phyloP scores from a whole-genome alignment of 352 stramenopile species.

The Phytophthora cryptogea region DNA sequence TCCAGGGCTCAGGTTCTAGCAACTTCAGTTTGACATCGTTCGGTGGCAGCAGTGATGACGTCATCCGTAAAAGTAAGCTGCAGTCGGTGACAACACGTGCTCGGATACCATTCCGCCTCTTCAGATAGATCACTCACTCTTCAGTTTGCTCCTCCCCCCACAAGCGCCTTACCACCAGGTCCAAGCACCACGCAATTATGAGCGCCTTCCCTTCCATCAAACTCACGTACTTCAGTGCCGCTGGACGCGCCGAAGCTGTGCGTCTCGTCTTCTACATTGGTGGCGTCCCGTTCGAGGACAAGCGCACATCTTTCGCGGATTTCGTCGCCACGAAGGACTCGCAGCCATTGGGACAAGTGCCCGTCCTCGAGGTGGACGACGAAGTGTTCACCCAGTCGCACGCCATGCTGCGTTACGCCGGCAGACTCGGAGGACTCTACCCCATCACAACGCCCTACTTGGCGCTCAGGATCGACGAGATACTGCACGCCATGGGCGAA shows the following conservation, averaged over 20 bases:
- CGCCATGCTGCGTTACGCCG: conserved; percentile 74
- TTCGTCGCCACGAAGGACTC: conserved; percentile 33
- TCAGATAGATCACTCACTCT: conserved; percentile 13
- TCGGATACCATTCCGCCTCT: conserved; percentile 22
- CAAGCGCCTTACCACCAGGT: conserved; percentile 13
- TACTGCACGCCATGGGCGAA: conserved; percentile 49
- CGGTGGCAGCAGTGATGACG: conserved; percentile 20
- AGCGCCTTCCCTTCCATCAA: conserved; percentile 49
- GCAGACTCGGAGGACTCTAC: conserved; percentile 59
- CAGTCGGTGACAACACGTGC: neutral
- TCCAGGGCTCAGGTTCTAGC: neutral
- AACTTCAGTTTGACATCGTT: conserved; percentile 16
- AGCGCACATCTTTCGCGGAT: conserved; percentile 35
- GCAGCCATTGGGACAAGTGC: conserved; percentile 46
- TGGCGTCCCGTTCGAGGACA: conserved; percentile 65
- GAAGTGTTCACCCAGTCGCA: conserved; percentile 59
- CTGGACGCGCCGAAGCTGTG: conserved; percentile 51
- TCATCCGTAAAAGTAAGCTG: conserved; percentile 7
- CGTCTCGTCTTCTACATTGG: conserved; percentile 65
- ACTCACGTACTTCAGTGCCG: conserved; percentile 65
- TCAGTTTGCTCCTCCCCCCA: conserved; percentile 18
- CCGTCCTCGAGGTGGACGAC: conserved; percentile 56
- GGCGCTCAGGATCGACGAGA: conserved; percentile 64
- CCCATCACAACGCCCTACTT: conserved; percentile 40
- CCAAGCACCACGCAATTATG: conserved; percentile 22